Evolutionary conservation across 495 filamentous ascomycete species (phyloP).

Genomic region (Lichenothelia convexa): DNA sequence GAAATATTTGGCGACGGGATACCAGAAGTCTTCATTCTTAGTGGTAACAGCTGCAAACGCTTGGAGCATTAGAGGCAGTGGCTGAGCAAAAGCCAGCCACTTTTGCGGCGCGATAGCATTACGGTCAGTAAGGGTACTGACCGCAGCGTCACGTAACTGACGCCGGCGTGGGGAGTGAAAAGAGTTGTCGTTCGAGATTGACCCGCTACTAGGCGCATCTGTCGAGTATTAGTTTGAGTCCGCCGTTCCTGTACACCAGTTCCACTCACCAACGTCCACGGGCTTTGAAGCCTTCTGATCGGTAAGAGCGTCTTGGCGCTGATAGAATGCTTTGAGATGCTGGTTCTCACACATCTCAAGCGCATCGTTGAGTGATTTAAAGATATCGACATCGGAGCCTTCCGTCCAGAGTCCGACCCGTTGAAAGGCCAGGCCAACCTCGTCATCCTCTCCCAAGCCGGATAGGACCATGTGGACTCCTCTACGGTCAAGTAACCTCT

Average conservation of each 20-base stretch:
- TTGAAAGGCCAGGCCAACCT: slow-evolving; percentile 57
- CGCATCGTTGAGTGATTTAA: slow-evolving; percentile 79
- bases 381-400: slow-evolving; percentile 48
- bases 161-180: slow-evolving; percentile 62
- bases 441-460: slow-evolving; percentile 52
- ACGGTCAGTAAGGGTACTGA: slow-evolving; percentile 39
- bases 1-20: slow-evolving; percentile 56
- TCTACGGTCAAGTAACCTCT: slow-evolving; percentile 53
- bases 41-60: slow-evolving; percentile 72
- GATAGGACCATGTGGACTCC: slow-evolving; percentile 65
- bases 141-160: slow-evolving; percentile 62
- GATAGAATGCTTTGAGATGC: slow-evolving; percentile 71
- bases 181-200: slow-evolving; percentile 16
- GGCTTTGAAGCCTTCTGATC: slow-evolving; percentile 7
- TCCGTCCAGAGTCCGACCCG: slow-evolving; percentile 64
- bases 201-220: neutral
- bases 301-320: slow-evolving; percentile 9
- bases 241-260: no score
- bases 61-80: slow-evolving; percentile 76
- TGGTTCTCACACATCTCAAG: slow-evolving; percentile 92
- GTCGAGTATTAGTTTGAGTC: no score
- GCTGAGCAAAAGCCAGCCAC: slow-evolving; percentile 76
- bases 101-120: slow-evolving; percentile 30
- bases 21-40: slow-evolving; percentile 91
- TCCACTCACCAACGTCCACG: slow-evolving; percentile 11